Conservation (phyloP, 225 moss, liverwort and hornwort genomes). For the Lunularia cruciata region DNA sequence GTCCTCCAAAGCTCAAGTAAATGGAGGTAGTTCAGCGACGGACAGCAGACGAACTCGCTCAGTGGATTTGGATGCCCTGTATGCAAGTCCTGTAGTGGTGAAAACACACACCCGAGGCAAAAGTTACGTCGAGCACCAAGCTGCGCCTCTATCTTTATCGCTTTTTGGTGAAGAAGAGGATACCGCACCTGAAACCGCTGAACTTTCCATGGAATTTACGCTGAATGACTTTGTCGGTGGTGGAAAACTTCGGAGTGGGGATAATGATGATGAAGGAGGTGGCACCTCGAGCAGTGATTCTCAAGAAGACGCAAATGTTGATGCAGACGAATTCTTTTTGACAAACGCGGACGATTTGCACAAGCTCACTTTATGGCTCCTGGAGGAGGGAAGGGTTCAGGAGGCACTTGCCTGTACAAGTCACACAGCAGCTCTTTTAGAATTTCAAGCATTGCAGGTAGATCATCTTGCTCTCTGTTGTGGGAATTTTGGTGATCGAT, state of each 20-base stretch:
- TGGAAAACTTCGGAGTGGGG: not conserved
- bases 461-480: not conserved
- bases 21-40: not conserved
- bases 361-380: conserved; percentile 20
- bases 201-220: not conserved
- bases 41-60: conserved; percentile 8
- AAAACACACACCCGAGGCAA: conserved; percentile 6
- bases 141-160: conserved; percentile 17
- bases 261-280: conserved; percentile 8
- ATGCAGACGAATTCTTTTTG: conserved; percentile 23
- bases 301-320: conserved; percentile 13
- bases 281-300: conserved; percentile 15
- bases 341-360: conserved; percentile 19
- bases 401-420: conserved; percentile 28
- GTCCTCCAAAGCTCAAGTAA: conserved; percentile 1
- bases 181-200: not conserved
- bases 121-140: conserved; percentile 18
- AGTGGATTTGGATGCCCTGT: conserved; percentile 22
- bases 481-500: too few relatives aligned
- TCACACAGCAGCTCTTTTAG: conserved; percentile 24
- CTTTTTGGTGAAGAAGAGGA: conserved; percentile 28
- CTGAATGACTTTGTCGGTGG: conserved; percentile 13
- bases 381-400: conserved; percentile 26
- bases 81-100: conserved; percentile 12
- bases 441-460: conserved; percentile 21